Evolutionary conservation across 1,284 basidiomycete genomes (phyloP).

Genomic region (Moniliella sp.): DNA sequence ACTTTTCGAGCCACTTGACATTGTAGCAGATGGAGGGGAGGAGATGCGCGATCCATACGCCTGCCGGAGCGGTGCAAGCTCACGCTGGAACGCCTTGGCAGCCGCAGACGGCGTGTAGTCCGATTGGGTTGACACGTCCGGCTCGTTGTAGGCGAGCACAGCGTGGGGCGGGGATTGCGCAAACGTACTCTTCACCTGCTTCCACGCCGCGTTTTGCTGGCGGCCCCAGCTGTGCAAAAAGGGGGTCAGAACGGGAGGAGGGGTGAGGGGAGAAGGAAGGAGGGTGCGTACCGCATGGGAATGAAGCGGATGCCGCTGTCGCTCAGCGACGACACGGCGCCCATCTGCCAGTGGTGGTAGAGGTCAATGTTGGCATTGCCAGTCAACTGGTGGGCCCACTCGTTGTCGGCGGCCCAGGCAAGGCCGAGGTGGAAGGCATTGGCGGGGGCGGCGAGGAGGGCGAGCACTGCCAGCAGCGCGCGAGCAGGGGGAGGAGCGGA

Average conservation of each 20-base stretch:
- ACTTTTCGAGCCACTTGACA: conserved; percentile 20
- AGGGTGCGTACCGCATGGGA: too few species aligned
- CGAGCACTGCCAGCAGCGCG: too few species aligned
- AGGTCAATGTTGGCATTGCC: conserved; percentile 14
- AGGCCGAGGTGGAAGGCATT: too few species aligned
- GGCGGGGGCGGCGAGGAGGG: too few species aligned
- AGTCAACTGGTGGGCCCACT: too few species aligned
- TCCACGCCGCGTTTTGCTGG: conserved; percentile 12
- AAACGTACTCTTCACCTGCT: conserved; percentile 11
- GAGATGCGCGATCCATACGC: conserved; percentile 16
- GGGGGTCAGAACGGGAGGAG: too few species aligned
- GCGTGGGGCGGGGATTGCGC: conserved; percentile 6
- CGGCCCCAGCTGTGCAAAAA: too few species aligned
- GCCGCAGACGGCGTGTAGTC: conserved; percentile 8
- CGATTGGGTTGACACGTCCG: conserved; percentile 18
- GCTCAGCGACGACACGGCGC: conserved; percentile 9
- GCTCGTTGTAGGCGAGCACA: conserved; percentile 24
- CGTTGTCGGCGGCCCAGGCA: too few species aligned
- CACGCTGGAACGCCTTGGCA: conserved; percentile 14
- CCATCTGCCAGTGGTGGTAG: conserved; percentile 31
- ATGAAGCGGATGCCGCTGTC: too few species aligned
- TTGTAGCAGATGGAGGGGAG: conserved; percentile 25
- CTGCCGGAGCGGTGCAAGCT: conserved; percentile 17
- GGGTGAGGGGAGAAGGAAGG: too few species aligned
- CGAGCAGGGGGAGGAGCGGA: too few species aligned